Percentiles rank a stretch among this genome's conserved stretches.
These are phyloP conservation scores for Piper longum DNA, from an alignment of 164 flowering plant species.

Conservation along the genomic window DNA sequence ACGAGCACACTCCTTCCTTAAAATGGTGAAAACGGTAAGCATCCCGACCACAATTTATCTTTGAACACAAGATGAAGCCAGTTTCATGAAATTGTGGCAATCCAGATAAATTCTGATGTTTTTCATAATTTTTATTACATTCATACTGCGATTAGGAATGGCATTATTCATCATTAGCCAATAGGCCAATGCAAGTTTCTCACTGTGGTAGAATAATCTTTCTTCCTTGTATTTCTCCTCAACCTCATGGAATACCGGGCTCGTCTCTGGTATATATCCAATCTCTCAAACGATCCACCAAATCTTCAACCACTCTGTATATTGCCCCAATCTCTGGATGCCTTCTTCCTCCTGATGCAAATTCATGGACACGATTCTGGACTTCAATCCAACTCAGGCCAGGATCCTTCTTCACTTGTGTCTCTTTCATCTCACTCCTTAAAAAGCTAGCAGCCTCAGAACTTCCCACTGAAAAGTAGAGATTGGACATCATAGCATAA, in stretches of 20 bases:
- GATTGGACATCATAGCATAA: slow-evolving; percentile 52
- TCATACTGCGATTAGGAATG: background rate
- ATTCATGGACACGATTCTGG: slow-evolving; percentile 47
- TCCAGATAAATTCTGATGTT: slow-evolving; percentile 64
- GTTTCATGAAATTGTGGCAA: slow-evolving; percentile 67
- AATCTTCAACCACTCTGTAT: slow-evolving; percentile 18
- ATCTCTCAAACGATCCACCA: slow-evolving; percentile 31
- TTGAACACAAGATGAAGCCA: slow-evolving; percentile 37
- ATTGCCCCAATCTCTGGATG: slow-evolving; percentile 39
- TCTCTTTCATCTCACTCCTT: slow-evolving; percentile 44
- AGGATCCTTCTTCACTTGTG: slow-evolving; percentile 50
- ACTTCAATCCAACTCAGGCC: slow-evolving; percentile 81
- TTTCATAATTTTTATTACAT: slow-evolving; percentile 44
- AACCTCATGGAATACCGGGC: slow-evolving; percentile 38
- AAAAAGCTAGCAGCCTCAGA: slow-evolving; percentile 32
- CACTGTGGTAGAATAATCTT: slow-evolving; percentile 57
- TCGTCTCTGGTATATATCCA: slow-evolving; percentile 61
- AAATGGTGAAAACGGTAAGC: slow-evolving; percentile 72
- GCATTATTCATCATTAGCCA: slow-evolving; percentile 27
- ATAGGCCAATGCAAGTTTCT: slow-evolving; percentile 68
- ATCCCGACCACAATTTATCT: slow-evolving; percentile 62
- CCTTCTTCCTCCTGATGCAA: slow-evolving; percentile 51
- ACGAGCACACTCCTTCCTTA: slow-evolving; percentile 44
- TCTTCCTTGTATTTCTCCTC: slow-evolving; percentile 67
- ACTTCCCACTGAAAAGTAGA: slow-evolving; percentile 40